Evolutionary conservation across 306 rosid genomes (phyloP), one percentile per base, ranked within the genome.

Genomic region (Prosopis cineraria): DNA sequence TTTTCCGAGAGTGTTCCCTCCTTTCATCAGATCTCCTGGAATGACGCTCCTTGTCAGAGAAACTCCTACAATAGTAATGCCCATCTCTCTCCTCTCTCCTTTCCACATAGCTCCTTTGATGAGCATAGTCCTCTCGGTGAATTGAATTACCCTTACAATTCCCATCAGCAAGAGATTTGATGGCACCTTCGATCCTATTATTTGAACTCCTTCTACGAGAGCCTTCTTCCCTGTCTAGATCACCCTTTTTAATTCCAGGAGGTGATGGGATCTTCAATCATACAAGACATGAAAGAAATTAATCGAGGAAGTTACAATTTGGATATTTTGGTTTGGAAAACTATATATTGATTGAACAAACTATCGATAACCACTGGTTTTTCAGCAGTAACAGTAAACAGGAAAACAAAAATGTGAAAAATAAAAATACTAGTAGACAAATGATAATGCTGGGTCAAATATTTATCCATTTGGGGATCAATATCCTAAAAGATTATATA

Each of bases 251-350:
- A 82, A 90, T 92, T 85, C 90, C 80, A 30, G 98, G 97, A 3
- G 97, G 97, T 0, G 97, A 92, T 53, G 98, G 98, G 20, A 78
- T 89, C 97, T 94, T 75, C 48, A 76, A 75, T 33, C 8, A 75
- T 12, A 75, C 10, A 27, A 68, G 72, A 62, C 14, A 62, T 29
- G 4, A 43, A 62, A 64, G 50, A 53, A 43, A 68, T 30, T 37
- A 68, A 20, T 25, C 39, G n/a, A 24, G 7, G 48, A 68, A 80
- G 12, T 72, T 3, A 30, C 31, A n/a, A 40, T 37, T 39, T 44
- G 39, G 5, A 20, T 48, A 33, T 65, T 68, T 17, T 65, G 24
- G 48, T 82, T n/a, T 30, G 12, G 40, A 40, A 17, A n/a, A n/a
- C n/a, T n/a, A n/a, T n/a, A n/a, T n/a, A n/a, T n/a, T n/a, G n/a